These are phyloP conservation scores for Solanum arcanum DNA, from an alignment of 257 asterid species.

Conservation along the genomic window DNA sequence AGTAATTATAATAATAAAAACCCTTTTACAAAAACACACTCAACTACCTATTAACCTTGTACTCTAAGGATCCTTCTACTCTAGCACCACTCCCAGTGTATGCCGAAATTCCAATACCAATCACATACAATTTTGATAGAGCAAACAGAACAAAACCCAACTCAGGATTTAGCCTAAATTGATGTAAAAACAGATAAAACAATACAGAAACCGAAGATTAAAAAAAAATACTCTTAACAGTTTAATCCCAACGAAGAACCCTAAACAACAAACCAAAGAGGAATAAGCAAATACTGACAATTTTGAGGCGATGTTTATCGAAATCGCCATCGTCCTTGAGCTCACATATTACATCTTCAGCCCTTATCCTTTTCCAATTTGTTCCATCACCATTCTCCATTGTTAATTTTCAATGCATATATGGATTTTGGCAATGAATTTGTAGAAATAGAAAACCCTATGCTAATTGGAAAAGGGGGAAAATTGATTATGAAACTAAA, in stretches of 20 bases:
- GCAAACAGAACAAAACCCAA: background rate
- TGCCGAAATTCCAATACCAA: background rate
- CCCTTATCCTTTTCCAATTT: constrained; percentile 9
- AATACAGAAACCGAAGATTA: background rate
- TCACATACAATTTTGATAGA: background rate
- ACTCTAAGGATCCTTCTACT: too few species aligned
- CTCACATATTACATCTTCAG: constrained; percentile 51
- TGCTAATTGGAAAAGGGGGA: background rate
- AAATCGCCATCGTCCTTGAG: constrained; percentile 86
- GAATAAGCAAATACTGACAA: constrained; percentile 18
- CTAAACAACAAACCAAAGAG: background rate
- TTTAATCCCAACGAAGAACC: background rate
- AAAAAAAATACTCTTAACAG: background rate
- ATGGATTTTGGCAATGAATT: background rate
- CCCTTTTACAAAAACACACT: too few species aligned
- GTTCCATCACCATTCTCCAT: background rate
- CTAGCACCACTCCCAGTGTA: too few species aligned
- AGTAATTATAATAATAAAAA: too few species aligned
- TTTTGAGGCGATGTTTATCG: constrained; percentile 69
- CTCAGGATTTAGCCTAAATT: background rate
- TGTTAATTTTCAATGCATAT: background rate
- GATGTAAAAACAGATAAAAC: background rate
- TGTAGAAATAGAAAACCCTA: background rate
- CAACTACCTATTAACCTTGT: too few species aligned
- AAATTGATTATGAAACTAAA: background rate